phyloP scores from a whole-genome alignment of 2,329 filamentous ascomycete species.

The Neurospora sp. region DNA sequence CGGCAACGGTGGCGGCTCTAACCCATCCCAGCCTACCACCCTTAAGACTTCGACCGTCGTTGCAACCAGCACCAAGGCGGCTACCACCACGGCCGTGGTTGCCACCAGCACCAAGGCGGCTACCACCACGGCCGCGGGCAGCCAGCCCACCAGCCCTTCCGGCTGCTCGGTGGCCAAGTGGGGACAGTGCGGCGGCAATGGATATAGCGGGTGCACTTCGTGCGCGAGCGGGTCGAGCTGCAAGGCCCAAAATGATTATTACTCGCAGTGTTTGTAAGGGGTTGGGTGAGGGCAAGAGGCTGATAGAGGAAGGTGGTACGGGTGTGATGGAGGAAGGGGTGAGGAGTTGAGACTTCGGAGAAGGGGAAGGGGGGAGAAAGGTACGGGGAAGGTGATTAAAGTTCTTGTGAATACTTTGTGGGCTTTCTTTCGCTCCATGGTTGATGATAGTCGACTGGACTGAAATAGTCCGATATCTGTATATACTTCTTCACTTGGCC shows the following conservation, averaged over 20 bases:
- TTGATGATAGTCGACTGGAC: too few species aligned
- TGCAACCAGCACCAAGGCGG: neutral
- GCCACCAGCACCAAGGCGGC: neutral
- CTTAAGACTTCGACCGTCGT: neutral
- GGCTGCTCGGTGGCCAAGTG: slow-evolving; percentile 19
- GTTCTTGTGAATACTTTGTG: too few species aligned
- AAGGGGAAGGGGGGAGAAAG: too few species aligned
- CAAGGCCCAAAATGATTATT: slow-evolving; percentile 22
- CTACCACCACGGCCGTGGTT: neutral
- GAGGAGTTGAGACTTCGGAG: too few species aligned
- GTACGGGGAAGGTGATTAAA: too few species aligned
- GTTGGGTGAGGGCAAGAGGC: too few species aligned
- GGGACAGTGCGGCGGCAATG: slow-evolving; percentile 28
- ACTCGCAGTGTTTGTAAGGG: slow-evolving; percentile 27
- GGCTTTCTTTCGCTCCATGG: too few species aligned
- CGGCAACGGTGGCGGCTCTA: neutral
- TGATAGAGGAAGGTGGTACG: too few species aligned
- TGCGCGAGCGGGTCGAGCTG: slow-evolving; percentile 26
- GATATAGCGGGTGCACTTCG: slow-evolving; percentile 24
- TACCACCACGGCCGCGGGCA: neutral
- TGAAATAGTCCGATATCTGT: too few species aligned
- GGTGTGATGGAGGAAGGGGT: too few species aligned
- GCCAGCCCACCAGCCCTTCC: neutral
- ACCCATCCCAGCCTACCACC: neutral
- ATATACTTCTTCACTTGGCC: too few species aligned